Evolutionary conservation across 1,284 basidiomycete species (phyloP).

Genomic region (Ceratorhiza oryzae-sativae): DNA sequence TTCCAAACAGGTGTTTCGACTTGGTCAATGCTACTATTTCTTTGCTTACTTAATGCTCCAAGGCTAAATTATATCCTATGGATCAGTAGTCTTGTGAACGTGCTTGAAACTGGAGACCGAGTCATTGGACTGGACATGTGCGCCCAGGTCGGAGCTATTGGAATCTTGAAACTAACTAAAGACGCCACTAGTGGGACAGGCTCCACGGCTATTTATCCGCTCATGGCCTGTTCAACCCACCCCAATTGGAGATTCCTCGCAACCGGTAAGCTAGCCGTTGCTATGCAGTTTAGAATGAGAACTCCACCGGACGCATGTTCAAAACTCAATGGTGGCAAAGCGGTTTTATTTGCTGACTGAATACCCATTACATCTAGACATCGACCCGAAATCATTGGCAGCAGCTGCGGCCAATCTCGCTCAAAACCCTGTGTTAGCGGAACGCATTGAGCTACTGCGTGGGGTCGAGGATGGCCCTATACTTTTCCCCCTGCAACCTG

Average conservation of each 20-base stretch:
- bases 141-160: conserved; percentile 39
- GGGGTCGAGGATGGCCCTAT: conserved; percentile 56
- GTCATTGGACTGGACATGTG: conserved; percentile 58
- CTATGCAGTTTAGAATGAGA: background rate
- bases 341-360: background rate
- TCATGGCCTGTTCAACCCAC: conserved; percentile 70
- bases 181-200: conserved; percentile 77
- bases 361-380: conserved; percentile 57
- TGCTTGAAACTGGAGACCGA: conserved; percentile 38
- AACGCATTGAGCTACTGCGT: conserved; percentile 60
- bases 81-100: conserved; percentile 67
- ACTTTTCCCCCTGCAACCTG: conserved; percentile 57
- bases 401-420: conserved; percentile 64
- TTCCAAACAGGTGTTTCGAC: conserved; percentile 65
- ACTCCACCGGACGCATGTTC: background rate
- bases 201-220: conserved; percentile 87
- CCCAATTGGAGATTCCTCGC: conserved; percentile 67
- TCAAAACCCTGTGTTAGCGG: conserved; percentile 58
- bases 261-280: conserved; percentile 62
- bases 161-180: background rate
- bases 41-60: background rate
- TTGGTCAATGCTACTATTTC: background rate
- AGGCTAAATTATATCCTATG: conserved; percentile 81
- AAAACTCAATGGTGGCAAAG: background rate
- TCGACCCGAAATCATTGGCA: conserved; percentile 66